Evolutionary conservation across 192 early-diverging fungal genomes (phyloP), one percentile per base, ranked within the genome.

Genomic region (Mortierella claussenii): DNA sequence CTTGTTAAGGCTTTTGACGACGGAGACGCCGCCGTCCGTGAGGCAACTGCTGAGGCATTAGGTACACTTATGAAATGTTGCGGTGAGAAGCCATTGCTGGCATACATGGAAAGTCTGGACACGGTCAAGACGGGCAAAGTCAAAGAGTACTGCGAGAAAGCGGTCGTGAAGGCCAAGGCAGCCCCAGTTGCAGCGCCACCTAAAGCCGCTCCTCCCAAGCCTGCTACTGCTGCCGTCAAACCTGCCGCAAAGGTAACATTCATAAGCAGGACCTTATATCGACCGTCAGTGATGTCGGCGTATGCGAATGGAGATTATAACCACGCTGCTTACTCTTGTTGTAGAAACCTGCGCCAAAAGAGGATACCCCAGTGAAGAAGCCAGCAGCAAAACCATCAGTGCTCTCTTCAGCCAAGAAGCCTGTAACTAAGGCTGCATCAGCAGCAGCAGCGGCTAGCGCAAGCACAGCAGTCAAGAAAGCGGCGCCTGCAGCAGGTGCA

Each of bases 41-140:
- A 96, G 32, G 87, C 90, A 13, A 86, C 90, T 8, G 90, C 91
- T 0, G 94, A 97, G 66, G 91, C 89, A 23, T 65, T 99, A 15
- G 98, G 96, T 7, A 95, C 93, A 0, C 74, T 99, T 53, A 92
- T 96, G 83, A 94, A 94, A 74, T 84, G 93, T 18, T 90, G 96
- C 7, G 90, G 92, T 3, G 94, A 96, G 44, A 90, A 91, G 17
- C 80, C 87, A 6, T 76, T 95, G 68, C 60, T 92, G 51, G 76
- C 87, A 0, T 93, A 89, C 75, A 69, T 93, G 13, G 96, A 96
- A 33, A 87, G 90, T 6, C 60, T 99, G 34, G 98, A 98, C 61
- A 89, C 95, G 71, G 88, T 93, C 51, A 97, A 95, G 80, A 82
- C 83, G 58, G 88, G 83, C 11, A 98, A 99, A 82, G 87, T 98